Evolutionary conservation across 148 eudicot species (phyloP).

Genomic region (Rhododendron henanense): DNA sequence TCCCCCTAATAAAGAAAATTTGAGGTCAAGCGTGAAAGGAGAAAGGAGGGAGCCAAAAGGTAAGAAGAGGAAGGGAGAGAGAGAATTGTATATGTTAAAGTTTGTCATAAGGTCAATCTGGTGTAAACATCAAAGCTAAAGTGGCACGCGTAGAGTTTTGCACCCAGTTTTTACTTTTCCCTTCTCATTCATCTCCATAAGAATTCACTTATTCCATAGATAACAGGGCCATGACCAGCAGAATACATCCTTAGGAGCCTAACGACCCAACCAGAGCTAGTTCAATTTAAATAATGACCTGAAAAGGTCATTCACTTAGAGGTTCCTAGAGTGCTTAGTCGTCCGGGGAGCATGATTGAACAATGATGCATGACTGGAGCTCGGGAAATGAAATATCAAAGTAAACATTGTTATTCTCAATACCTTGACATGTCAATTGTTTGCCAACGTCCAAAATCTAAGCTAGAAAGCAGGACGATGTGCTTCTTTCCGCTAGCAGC

Average conservation of each 20-base stretch:
- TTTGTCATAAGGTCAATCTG: neutral
- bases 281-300: neutral
- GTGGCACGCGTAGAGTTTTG: neutral
- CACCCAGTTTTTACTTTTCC: neutral
- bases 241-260: neutral
- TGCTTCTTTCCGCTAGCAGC: conserved; percentile 80
- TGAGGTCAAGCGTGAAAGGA: neutral
- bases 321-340: neutral
- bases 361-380: neutral
- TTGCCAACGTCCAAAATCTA: conserved; percentile 88
- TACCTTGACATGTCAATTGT: conserved; percentile 92
- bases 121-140: neutral
- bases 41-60: neutral
- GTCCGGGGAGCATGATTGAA: neutral
- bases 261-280: neutral
- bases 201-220: neutral
- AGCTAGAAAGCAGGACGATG: conserved; percentile 83
- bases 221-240: neutral
- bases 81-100: neutral
- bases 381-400: neutral
- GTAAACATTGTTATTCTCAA: neutral
- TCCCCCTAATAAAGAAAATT: neutral
- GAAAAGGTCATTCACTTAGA: neutral
- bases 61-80: neutral
- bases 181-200: neutral